Base-by-base conservation (phyloP, 768 basidiomycete genomes). In the Albatrellus ellisii region DNA sequence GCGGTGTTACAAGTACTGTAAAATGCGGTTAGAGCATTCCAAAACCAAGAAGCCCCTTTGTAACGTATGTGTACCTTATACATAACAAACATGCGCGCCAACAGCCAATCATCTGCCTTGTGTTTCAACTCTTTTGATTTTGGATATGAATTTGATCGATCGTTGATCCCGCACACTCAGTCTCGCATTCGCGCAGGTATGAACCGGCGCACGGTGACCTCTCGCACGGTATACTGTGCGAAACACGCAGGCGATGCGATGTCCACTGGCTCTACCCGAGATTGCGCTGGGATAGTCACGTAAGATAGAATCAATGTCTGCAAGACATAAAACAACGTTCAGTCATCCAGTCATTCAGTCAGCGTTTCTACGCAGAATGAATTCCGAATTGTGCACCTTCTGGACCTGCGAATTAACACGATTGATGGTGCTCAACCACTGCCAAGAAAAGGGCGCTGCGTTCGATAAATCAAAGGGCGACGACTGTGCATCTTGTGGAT, bases 371-470 rank as follows among this genome's bases (percentile, higher is more conserved):
- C 2, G 11, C 10, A 2, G 36, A n/a, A 2, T 24, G 24, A 28
- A 26, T 10, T 25, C 39, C 26, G 18, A 29, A 14, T 15, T 14
- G 44, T 50, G 20, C 18, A 88, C 94, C 76, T 99, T 99, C 62
- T 91, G 89, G 4, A 98, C 94, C 56, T 95, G 90, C 0, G 88
- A 79, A 58, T 94, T 97, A 10, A 97, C 94, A 27, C 95, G 77
- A 56, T 95, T 98, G 47, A 99, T 74, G 1, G 95, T 99, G 60
- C 88, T 90, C 22, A 99, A 71, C 92, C 91, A 97, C 10, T 86
- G 73, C 95, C 95, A 99, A 8, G 79, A 66, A 54, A 87, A 85
- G 2, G 85, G 84, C 15, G 71, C 62, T 2, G 73, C 61, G 42
- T 87, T 84, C 45, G 73, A 72, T 2, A 86, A 64, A 18, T 69